phyloP scores from a whole-genome alignment of 1,284 basidiomycete species.

The Phellinidium pouzarii region DNA sequence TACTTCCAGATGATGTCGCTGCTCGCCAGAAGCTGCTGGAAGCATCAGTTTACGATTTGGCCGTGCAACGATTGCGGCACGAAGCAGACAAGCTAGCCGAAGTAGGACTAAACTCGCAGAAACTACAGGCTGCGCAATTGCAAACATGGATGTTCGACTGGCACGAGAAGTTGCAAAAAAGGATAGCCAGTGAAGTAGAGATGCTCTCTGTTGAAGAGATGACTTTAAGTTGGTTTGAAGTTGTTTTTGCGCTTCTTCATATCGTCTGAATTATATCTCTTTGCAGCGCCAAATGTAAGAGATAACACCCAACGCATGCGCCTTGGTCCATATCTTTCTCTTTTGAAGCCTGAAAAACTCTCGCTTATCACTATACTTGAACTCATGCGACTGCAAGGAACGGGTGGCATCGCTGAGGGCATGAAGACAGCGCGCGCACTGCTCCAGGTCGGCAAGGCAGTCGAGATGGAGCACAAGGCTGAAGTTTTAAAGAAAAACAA shows the following conservation, averaged over 20 bases:
- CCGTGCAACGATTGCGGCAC: slow-evolving; percentile 64
- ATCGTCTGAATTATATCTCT: background rate
- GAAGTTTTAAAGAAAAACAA: slow-evolving; percentile 69
- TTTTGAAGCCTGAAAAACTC: slow-evolving; percentile 74
- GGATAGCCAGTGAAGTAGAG: slow-evolving; percentile 52
- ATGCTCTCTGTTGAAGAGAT: slow-evolving; percentile 40
- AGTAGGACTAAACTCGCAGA: slow-evolving; percentile 46
- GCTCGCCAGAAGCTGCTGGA: slow-evolving; percentile 80
- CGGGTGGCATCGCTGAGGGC: slow-evolving; percentile 74
- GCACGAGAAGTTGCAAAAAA: slow-evolving; percentile 58
- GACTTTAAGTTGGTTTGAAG: slow-evolving; percentile 22
- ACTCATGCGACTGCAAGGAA: slow-evolving; percentile 78
- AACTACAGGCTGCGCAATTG: slow-evolving; percentile 50
- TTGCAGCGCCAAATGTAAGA: slow-evolving; percentile 7
- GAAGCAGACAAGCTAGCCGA: slow-evolving; percentile 56
- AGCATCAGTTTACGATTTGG: slow-evolving; percentile 79
- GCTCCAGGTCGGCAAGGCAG: slow-evolving; percentile 75
- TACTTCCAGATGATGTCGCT: slow-evolving; percentile 59
- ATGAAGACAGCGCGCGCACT: slow-evolving; percentile 89
- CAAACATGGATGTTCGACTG: slow-evolving; percentile 86
- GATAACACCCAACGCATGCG: slow-evolving; percentile 19
- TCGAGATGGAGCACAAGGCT: slow-evolving; percentile 86
- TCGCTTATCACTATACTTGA: slow-evolving; percentile 90
- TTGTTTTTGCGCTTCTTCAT: background rate
- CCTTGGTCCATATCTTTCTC: slow-evolving; percentile 61